Evolutionary conservation across 345 rosid species (phyloP), one percentile per base, ranked within the genome.

Genomic region (Viola odorata): DNA sequence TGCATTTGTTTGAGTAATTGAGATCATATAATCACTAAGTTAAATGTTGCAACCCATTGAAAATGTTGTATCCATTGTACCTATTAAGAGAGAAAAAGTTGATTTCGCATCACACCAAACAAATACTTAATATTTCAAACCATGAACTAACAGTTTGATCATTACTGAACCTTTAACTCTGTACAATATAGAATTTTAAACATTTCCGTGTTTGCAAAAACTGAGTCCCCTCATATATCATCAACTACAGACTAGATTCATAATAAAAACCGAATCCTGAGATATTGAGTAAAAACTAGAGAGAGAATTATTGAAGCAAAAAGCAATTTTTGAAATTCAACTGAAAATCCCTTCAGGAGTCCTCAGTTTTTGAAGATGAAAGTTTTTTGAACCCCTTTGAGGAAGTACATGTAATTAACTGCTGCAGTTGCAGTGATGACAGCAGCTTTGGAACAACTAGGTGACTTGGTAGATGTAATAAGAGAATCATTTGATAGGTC

Each of bases 401-500:
- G 41, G 47, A 67, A 62, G 61, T 58, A 63, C 32, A 53, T 54
- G 64, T 65, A 58, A 41, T 58, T 64, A 15, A 8, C 14, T 16
- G 71, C 44, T 6, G 69, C 48, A 11, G 59, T 14, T 8, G 68
- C n/a, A 63, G 58, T 15, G 32, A 23, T 23, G 32, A 2, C 36
- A 56, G 63, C 36, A 0, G 12, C 15, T 8, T 71, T 32, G 23
- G 58, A 1, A 15, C 65, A 38, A 51, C 75, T 7, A 52, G 79
- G 53, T 47, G 77, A 61, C 72, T 12, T 75, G 8, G 61, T 64
- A 61, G 80, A 56, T 52, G 80, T 53, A 69, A 67, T 44, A 57
- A 68, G 54, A 48, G 78, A 69, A 44, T 73, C 80, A 57, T 57
- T 44, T 37, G 58, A 55, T 5, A 52, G 74, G 60, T 81, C 86